Evolutionary conservation across 192 early-diverging fungal genomes (phyloP), one percentile per base, ranked within the genome.

Genomic region (Coemansia erecta): DNA sequence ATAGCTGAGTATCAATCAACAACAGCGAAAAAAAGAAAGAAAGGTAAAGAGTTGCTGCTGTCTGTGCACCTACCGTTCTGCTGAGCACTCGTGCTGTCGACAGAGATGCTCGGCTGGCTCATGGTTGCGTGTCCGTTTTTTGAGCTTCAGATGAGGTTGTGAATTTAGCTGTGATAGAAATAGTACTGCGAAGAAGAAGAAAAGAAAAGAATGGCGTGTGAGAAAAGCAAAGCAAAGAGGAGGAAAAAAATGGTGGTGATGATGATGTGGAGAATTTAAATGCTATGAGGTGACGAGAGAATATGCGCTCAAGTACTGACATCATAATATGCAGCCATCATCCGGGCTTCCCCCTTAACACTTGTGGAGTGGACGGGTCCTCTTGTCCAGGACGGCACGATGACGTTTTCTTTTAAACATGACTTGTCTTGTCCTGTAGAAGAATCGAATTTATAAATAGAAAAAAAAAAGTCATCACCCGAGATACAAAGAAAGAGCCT

Each of bases 51-150:
- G 10, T 2, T 9, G 6, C 8, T 37, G 35, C 35, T 37, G 35
- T 7, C 10, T 56, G 41, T 23, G 22, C 43, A 31, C 24, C 44
- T 33, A 33, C 21, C 44, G 13, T 37, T 41, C 23, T 15, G 18
- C n/a, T 28, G 11, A 26, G 11, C 23, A 28, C 49, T 51, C 12
- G 49, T 9, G 49, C 24, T 28, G 23, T 51, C 24, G 10, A 51
- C 49, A 17, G 49, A 51, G 13, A 31, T 28, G 49, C 49, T 51
- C 11, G 49, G 14, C 49, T 51, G 49, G 49, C 49, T 51, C 49
- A 51, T 51, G 23, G 22, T 13, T 13, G 47, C 21, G 26, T 51
- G 35, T 37, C 35, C 8, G 35, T 37, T 7, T 37, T 9, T 31
- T 31, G 4, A 7, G 8, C 35, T 37, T 37, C 5, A 37, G 35